Base-by-base conservation (phyloP, 78 protist species). In the Isochrysis galbana region DNA sequence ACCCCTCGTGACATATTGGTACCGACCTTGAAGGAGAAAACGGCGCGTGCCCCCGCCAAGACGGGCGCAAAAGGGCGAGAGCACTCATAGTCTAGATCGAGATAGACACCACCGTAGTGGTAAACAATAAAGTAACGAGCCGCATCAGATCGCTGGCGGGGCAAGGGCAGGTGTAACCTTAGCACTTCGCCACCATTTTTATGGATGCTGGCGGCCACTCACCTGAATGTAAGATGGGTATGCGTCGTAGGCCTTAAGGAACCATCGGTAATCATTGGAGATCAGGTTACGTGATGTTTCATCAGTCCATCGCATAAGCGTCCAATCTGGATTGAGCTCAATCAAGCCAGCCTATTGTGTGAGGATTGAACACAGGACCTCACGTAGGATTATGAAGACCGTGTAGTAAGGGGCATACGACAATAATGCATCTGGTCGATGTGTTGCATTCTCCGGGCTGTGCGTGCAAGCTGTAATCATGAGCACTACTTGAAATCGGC, bases 21-120 rank as follows among this genome's bases (percentile, higher is more conserved):
- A 26, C 84, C 84, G 17, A 5, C n/a, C 84, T 77, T 77, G 47
- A 39, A 77, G n/a, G 84, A 77, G 84, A 77, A 21, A 32, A 39
- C 84, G 5, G 26, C 84, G 44, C 84, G 84, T 14, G 22, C 32
- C 32, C 32, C 84, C 0, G 46, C 84, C 14, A 77, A 22, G 17
- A 39, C 84, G 44, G 84, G 84, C 1, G 19, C 84, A 29, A 77
- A 77, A 2, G 84, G 84, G 19, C 23, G 44, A 39, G 26, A 77
- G 47, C 84, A 77, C 26, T 77, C 88, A 51, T n/a, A n/a, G 54
- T 80, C 88, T 4, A 80, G 54, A 22, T 80, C 88, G 5, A 41
- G 44, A 36, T 80, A 80, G 38, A 80, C 55, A 41, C 88, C 88
- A 22, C 88, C 88, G 38, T 80, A n/a, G 22, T 19, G 54, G 38